Conservation (phyloP, 805 yeast species). For the Candida corydali region DNA sequence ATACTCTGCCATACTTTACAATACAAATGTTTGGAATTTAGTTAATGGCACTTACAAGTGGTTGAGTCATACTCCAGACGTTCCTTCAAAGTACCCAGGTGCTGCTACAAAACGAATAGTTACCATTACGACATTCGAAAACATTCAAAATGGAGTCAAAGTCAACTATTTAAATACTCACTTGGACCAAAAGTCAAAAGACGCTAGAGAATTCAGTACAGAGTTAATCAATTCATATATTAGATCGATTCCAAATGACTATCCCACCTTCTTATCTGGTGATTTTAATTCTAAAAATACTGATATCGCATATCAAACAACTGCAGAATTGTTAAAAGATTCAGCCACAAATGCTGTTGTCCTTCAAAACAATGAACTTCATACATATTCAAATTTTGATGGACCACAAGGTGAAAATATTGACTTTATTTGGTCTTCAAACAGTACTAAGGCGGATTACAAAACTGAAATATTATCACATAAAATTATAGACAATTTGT, state of each 20-base stretch:
- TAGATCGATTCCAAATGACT: slow-evolving; percentile 15
- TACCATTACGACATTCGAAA: slow-evolving; percentile 27
- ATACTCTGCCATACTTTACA: slow-evolving; percentile 24
- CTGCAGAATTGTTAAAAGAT: slow-evolving; percentile 11
- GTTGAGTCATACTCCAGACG: slow-evolving; percentile 24
- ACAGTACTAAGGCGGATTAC: slow-evolving; percentile 17
- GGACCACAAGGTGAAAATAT: slow-evolving; percentile 24
- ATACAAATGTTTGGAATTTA: slow-evolving; percentile 20
- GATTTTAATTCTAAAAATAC: slow-evolving; percentile 46
- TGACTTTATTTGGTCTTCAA: slow-evolving; percentile 34
- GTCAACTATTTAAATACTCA: slow-evolving; percentile 36
- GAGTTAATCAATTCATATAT: slow-evolving; percentile 40
- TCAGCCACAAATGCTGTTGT: slow-evolving; percentile 17
- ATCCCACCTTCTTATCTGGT: slow-evolving; percentile 37
- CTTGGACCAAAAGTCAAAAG: slow-evolving; percentile 33
- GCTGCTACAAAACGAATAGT: slow-evolving; percentile 40
- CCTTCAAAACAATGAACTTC: slow-evolving; percentile 14
- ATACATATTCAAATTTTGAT: slow-evolving; percentile 20
- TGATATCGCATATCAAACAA: slow-evolving; percentile 25
- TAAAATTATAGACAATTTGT: slow-evolving; percentile 30
- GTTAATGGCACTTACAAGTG: slow-evolving; percentile 19
- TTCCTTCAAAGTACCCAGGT: slow-evolving; percentile 42
- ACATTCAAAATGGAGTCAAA: slow-evolving; percentile 15
- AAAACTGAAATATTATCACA: slow-evolving; percentile 15
- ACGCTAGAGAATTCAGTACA: slow-evolving; percentile 38